A percentile compares a stretch with the other conserved stretches of the same genome.
These are phyloP conservation scores for Adiantum capillusveneris DNA, from an alignment of 75 land plant species.

Conservation along the genomic window DNA sequence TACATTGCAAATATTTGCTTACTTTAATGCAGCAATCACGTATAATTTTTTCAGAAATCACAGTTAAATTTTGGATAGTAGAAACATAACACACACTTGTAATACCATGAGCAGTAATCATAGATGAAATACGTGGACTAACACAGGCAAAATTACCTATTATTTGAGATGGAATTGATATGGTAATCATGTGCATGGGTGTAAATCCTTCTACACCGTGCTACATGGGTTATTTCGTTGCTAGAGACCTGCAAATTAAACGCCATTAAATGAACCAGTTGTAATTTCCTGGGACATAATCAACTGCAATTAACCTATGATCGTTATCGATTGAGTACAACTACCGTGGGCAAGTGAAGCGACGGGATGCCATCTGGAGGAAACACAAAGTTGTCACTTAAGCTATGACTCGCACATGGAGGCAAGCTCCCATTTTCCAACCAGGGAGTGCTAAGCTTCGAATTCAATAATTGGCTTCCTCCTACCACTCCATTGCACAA, in stretches of 20 bases:
- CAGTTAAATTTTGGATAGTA: too few species aligned
- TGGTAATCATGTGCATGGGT: slow-evolving; percentile 97
- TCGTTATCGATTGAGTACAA: slow-evolving; percentile 20
- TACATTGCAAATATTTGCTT: too few species aligned
- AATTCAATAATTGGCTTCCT: slow-evolving; percentile 27
- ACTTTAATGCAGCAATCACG: too few species aligned
- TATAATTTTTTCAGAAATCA: too few species aligned
- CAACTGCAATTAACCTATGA: too few species aligned
- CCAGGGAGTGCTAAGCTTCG: slow-evolving; percentile 13
- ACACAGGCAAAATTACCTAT: slow-evolving; percentile 44
- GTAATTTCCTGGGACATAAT: too few species aligned
- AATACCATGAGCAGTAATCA: too few species aligned
- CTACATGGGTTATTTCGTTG: slow-evolving; percentile 58
- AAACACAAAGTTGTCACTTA: slow-evolving; percentile 51
- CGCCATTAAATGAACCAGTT: background rate
- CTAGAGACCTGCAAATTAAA: slow-evolving; percentile 45
- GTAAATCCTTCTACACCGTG: slow-evolving; percentile 79
- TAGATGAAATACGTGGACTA: too few species aligned
- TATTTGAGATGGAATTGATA: slow-evolving; percentile 88
- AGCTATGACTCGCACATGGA: slow-evolving; percentile 10
- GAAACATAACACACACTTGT: too few species aligned
- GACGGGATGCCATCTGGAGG: slow-evolving; percentile 78
- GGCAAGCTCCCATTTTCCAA: slow-evolving; percentile 47
- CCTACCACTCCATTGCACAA: slow-evolving; percentile 47
- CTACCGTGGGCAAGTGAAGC: slow-evolving; percentile 84